Evolutionary conservation across 768 basidiomycete genomes (phyloP).

Genomic region (Cystobasidium tubakii): DNA sequence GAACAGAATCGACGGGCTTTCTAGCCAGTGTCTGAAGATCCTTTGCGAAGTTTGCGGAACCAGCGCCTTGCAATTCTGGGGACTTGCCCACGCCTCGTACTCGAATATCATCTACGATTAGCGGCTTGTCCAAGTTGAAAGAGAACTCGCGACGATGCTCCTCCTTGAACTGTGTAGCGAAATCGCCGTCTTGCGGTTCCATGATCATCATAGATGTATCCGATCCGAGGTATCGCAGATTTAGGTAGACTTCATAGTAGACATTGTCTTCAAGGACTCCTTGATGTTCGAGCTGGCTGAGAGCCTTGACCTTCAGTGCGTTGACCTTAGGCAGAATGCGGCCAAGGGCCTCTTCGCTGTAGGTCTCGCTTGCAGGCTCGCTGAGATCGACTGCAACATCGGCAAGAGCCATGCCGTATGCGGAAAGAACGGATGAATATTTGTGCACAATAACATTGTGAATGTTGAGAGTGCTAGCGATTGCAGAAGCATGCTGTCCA

Average conservation of each 20-base stretch:
- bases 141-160: conserved; percentile 27
- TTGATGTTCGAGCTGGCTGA: conserved; percentile 5
- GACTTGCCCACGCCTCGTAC: conserved; percentile 22
- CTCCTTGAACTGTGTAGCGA: conserved; percentile 7
- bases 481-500: conserved; percentile 88
- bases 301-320: neutral
- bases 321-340: neutral
- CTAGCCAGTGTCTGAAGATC: conserved; percentile 10
- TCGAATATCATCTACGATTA: conserved; percentile 6
- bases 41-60: conserved; percentile 17
- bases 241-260: conserved; percentile 17
- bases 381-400: conserved; percentile 39
- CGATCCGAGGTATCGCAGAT: conserved; percentile 17
- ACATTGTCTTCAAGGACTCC: conserved; percentile 19
- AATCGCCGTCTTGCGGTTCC: conserved; percentile 22
- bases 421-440: conserved; percentile 86
- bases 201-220: conserved; percentile 28
- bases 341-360: neutral
- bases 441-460: conserved; percentile 80
- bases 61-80: conserved; percentile 22
- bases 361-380: conserved; percentile 10
- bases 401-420: conserved; percentile 72
- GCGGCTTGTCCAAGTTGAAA: conserved; percentile 19
- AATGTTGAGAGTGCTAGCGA: conserved; percentile 76
- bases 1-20: neutral